These are phyloP conservation scores for Flaveria linearis DNA, from an alignment of 129 eudicot genomes.

Conservation along the genomic window DNA sequence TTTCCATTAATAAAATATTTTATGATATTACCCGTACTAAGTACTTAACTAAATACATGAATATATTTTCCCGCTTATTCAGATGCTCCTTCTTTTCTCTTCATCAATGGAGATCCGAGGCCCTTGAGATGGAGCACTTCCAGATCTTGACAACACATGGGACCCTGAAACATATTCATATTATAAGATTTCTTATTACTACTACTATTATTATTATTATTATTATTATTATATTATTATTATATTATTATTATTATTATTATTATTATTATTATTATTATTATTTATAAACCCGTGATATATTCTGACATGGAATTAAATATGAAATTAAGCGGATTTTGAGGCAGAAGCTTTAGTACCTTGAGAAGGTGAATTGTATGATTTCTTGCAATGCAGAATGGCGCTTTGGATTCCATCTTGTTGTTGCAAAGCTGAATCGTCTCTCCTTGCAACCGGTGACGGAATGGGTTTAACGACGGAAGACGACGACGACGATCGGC, in stretches of 20 bases:
- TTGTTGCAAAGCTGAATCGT: constrained; percentile 55
- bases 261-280: too few species aligned
- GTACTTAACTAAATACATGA: constrained; percentile 20
- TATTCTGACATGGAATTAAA: constrained; percentile 20
- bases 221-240: too few species aligned
- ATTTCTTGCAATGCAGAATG: constrained; percentile 72
- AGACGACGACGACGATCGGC: constrained; percentile 58
- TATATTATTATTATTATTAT: too few species aligned
- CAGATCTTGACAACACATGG: constrained; percentile 47
- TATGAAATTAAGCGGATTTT: not conserved
- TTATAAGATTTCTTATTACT: not conserved
- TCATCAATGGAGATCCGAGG: constrained; percentile 40
- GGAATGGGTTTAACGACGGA: constrained; percentile 27
- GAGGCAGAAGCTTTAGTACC: constrained; percentile 23
- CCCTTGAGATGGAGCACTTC: constrained; percentile 56
- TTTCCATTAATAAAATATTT: not conserved
- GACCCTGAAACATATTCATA: constrained; percentile 37
- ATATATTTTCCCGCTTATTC: constrained; percentile 38
- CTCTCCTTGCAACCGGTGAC: constrained; percentile 46
- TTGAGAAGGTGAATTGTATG: constrained; percentile 50
- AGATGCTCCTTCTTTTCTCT: constrained; percentile 59
- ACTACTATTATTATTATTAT: too few species aligned
- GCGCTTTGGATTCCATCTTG: constrained; percentile 82
- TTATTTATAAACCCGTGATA: not conserved
- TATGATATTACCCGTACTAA: not conserved